A percentile compares a stretch with the other conserved stretches of the same genome.
These are phyloP conservation scores for Paramecium primaurelia DNA, from an alignment of 73 alveolate species.

Conservation along the genomic window DNA sequence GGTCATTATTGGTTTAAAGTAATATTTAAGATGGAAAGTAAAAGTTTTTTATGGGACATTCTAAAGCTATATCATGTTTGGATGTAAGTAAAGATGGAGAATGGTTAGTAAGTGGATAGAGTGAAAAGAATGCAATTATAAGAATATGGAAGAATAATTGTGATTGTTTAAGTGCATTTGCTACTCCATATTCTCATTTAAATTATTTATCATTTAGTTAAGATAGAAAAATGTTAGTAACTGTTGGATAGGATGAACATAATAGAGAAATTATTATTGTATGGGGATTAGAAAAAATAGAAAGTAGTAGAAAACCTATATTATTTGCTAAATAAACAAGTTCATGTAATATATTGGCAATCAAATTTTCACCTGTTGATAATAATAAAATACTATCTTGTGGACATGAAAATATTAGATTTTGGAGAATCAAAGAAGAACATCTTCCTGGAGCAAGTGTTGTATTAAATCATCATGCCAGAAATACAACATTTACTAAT, in stretches of 20 bases:
- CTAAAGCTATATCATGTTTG: constrained; percentile 71
- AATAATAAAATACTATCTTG: constrained; percentile 82
- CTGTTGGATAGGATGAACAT: constrained; percentile 70
- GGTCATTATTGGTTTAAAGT: constrained; percentile 71
- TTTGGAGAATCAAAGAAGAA: constrained; percentile 95
- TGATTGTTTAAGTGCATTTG: constrained; percentile 68
- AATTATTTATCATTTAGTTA: constrained; percentile 70
- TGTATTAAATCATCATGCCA: constrained; percentile 91
- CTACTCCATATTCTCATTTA: constrained; percentile 67
- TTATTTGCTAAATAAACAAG: constrained; percentile 78
- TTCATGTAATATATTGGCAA: constrained; percentile 74
- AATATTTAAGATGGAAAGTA: constrained; percentile 66
- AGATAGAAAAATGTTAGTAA: constrained; percentile 70
- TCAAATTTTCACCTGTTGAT: constrained; percentile 90
- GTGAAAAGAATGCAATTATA: constrained; percentile 73
- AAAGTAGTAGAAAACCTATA: constrained; percentile 77
- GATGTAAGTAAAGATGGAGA: constrained; percentile 79
- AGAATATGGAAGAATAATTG: constrained; percentile 83
- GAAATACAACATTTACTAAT: constrained; percentile 87
- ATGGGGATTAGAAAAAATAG: constrained; percentile 86
- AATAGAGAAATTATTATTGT: constrained; percentile 80
- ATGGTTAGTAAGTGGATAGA: constrained; percentile 75
- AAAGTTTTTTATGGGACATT: constrained; percentile 81
- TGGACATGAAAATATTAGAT: constrained; percentile 94
- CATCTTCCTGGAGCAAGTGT: constrained; percentile 91